Evolutionary conservation across 352 stramenopile genomes (phyloP), one percentile per base, ranked within the genome.

Genomic region (Pythium pectinolyticum): DNA sequence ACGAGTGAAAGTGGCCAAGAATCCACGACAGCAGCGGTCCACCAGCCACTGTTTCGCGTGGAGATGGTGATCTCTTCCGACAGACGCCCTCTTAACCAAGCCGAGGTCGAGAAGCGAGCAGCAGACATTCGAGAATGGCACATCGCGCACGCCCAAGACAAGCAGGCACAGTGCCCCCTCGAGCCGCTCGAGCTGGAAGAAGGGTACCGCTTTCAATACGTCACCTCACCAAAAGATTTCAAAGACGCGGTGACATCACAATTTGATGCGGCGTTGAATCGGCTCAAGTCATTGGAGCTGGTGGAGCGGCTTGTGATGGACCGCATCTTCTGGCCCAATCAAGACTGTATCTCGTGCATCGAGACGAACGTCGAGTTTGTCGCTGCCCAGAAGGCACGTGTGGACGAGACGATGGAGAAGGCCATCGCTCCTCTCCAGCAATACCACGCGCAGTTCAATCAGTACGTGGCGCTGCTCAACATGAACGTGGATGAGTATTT

Each of bases 281-380:
- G 78, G 4, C 52, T 98, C 17, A 84, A 94, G 63, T 84, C 90
- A 14, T 78, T 98, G 8, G 81, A 95, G 34, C 73, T 95, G 5
- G 88, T 98, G 6, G 95, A 98, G 60, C 74, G 90, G 15, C 67
- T 96, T 1, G 93, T 98, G 25, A 98, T 98, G 94, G 88, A 98
- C 59, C 85, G 86, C 8, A 90, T 98, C 3, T 98, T 98, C 54
- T 98, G 95, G 95, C 86, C 88, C 2, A 92, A 96, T 34, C 89
- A 98, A 65, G 91, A 96, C 27, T 86, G 90, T 41, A 94, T 98
- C 27, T 73, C 74, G n/a, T 92, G 78, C 24, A 73, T 97, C 2
- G 79, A 95, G 52, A 73, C 77, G 35, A 82, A 66, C 24, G 81
- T 81, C 7, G 66, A 83, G 19, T 92, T 89, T 57, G 80, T 96